These are phyloP conservation scores for Hamamelis virginiana DNA, from an alignment of 164 flowering plant genomes.

Conservation along the genomic window DNA sequence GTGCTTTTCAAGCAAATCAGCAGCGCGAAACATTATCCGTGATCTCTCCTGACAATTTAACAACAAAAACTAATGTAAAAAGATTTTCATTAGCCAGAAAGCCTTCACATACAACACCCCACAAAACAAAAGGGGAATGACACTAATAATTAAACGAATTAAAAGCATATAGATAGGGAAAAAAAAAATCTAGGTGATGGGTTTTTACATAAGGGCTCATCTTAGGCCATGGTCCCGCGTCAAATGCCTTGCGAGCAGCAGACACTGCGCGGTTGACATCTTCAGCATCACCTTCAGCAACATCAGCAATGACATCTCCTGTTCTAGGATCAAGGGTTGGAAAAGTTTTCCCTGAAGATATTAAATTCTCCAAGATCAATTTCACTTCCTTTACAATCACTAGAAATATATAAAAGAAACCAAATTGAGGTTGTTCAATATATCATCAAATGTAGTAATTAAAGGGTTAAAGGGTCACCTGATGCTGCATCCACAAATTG, in stretches of 20 bases:
- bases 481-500: slow-evolving; percentile 68
- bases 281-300: slow-evolving; percentile 68
- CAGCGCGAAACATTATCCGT: slow-evolving; percentile 40
- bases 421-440: no score
- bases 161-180: not conserved
- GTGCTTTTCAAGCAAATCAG: slow-evolving; percentile 63
- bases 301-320: slow-evolving; percentile 63
- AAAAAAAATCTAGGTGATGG: not conserved
- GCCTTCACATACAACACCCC: no score
- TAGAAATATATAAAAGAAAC: not conserved
- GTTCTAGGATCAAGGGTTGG: slow-evolving; percentile 68
- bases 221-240: slow-evolving; percentile 76
- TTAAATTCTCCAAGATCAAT: not conserved
- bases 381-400: not conserved
- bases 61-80: no score
- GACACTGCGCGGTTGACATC: slow-evolving; percentile 66
- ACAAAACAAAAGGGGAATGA: not conserved
- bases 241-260: slow-evolving; percentile 74
- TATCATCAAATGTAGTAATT: not conserved
- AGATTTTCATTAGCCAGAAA: no score
- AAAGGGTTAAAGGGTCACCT: slow-evolving; percentile 31
- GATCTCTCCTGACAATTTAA: slow-evolving; percentile 46
- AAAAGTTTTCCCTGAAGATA: slow-evolving; percentile 58
- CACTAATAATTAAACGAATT: not conserved
- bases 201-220: slow-evolving; percentile 49